These are phyloP conservation scores for Apiotrichum veenhuisii DNA, from an alignment of 1,284 basidiomycete species.

Conservation along the genomic window DNA sequence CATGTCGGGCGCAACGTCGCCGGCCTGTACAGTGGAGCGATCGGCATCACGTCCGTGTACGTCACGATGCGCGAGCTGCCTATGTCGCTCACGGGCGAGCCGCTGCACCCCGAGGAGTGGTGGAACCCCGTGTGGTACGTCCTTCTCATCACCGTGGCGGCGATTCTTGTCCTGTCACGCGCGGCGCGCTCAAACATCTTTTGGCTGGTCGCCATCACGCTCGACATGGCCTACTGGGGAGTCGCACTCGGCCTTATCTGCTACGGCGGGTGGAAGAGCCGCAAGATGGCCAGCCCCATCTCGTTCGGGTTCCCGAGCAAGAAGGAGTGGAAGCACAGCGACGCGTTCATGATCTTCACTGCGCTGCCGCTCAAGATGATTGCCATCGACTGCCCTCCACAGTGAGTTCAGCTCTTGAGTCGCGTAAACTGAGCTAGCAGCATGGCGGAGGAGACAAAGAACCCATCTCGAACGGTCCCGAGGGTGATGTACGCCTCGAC, in stretches of 20 bases:
- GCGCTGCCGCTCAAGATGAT: background rate
- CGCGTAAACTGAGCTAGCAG: no score
- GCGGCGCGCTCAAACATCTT: background rate
- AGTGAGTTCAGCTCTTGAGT: background rate
- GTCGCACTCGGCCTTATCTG: background rate
- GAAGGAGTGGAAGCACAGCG: background rate
- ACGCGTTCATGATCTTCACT: background rate
- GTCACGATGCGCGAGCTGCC: background rate
- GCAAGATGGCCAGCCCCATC: background rate
- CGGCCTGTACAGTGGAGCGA: background rate
- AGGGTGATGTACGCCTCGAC: background rate
- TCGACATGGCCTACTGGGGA: background rate
- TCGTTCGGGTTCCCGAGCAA: background rate
- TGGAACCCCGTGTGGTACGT: conserved; percentile 7
- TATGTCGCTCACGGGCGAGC: background rate
- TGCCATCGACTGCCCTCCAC: background rate
- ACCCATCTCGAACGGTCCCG: background rate
- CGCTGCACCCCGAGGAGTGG: background rate
- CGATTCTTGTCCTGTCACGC: conserved; percentile 3
- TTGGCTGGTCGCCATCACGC: background rate
- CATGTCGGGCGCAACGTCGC: conserved; percentile 39
- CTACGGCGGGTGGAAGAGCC: background rate
- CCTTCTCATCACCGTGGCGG: conserved; percentile 1
- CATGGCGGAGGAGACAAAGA: background rate
- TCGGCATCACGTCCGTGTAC: background rate